Conservation (phyloP, 2,329 filamentous ascomycete species). For the Penicillium sp. region DNA sequence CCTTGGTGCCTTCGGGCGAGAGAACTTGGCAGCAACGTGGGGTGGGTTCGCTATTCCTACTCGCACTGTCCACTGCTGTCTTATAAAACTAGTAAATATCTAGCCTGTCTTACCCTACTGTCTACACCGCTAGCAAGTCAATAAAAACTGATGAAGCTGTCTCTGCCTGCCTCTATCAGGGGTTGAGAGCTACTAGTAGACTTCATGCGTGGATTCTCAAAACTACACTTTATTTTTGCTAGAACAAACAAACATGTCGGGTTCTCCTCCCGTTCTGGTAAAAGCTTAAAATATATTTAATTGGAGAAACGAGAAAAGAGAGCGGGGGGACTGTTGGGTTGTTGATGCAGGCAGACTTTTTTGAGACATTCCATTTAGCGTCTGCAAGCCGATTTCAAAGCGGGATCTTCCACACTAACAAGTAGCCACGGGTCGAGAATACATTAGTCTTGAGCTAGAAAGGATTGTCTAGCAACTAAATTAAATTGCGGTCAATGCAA, state of each 20-base stretch:
- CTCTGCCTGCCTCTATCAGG: background rate
- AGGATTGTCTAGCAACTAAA: background rate
- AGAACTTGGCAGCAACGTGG: slow-evolving; percentile 3
- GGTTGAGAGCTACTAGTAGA: background rate
- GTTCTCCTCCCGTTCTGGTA: background rate
- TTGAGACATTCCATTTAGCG: background rate
- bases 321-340: background rate
- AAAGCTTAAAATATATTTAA: background rate
- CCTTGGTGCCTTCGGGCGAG: background rate
- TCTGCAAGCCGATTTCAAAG: background rate
- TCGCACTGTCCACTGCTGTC: background rate
- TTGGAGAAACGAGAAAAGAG: background rate
- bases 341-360: background rate
- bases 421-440: background rate
- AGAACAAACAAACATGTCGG: background rate
- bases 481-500: background rate
- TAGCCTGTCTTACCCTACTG: no score
- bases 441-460: background rate
- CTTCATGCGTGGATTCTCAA: no score
- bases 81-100: no score
- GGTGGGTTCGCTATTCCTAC: background rate
- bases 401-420: background rate
- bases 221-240: no score
- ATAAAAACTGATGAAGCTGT: background rate
- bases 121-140: background rate